Base-by-base conservation (phyloP, 495 filamentous ascomycete species). In the Viridothelium virens region DNA sequence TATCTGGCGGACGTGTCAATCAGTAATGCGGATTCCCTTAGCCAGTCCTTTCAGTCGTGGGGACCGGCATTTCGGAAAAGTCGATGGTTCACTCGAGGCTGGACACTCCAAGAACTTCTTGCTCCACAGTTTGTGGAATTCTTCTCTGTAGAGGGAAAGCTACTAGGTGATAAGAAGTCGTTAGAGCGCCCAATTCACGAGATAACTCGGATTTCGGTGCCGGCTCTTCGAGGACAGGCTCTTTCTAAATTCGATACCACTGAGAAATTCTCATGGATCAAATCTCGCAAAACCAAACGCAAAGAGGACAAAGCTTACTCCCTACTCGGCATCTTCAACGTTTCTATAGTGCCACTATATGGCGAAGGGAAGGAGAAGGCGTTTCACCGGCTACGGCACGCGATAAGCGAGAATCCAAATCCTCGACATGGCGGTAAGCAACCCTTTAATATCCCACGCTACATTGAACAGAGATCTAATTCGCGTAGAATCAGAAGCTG, bases 221-320 rank as follows among this genome's bases (percentile, higher is more conserved):
- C 3, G 39, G 63, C 63, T n/a, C 66, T 68, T 56, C 66, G 39
- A 67, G 66, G 46, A 56, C 12, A 48, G 25, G 4, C 63, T 59
- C n/a, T 61, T 6, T n/a, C 62, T 18, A n/a, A 41, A 18, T 66
- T 68, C 25, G 47, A 25, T 18, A 33, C 59, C 12, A 37, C 46
- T 3, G 48, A 70, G 25, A 66, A 67, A 4, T 16, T 68, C 6
- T 68, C 66, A 18, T 70, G 68, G 68, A 41, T 41, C 11, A 12
- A 5, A 37, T 56, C n/a, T 56, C 65, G 68, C 25, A 10, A 64
- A 34, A 70, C 65, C 4, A 68, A 18, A 38, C 39, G 50, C 34
- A 31, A 63, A 37, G 68, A 70, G 46, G 68, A 70, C 38, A 65
- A 10, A n/a, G 68, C 66, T 10, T 70, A 70, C 48, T 70, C 47